phyloP scores from a whole-genome alignment of 352 stramenopile genomes.

The Globisporangium recalcitrans region DNA sequence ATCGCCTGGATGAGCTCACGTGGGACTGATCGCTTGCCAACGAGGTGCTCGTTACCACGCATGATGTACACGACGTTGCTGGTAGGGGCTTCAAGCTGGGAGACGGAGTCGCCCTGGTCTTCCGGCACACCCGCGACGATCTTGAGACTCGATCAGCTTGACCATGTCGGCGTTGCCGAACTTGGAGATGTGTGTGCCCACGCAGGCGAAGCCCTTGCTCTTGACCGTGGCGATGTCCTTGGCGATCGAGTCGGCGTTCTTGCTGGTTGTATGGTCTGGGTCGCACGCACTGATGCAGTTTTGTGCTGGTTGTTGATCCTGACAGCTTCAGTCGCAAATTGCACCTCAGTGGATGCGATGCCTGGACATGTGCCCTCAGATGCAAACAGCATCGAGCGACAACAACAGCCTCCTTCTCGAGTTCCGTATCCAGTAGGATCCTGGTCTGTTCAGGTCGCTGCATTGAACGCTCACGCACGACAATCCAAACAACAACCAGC shows the following conservation, averaged over 20 bases:
- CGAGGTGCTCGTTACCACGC: constrained; percentile 69
- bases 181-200: constrained; percentile 66
- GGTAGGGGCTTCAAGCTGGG: constrained; percentile 34
- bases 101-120: constrained; percentile 33
- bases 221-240: constrained; percentile 49
- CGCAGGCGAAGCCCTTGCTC: constrained; percentile 43
- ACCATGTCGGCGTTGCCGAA: constrained; percentile 51
- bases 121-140: constrained; percentile 49
- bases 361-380: too few species aligned
- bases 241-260: constrained; percentile 28
- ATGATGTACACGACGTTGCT: constrained; percentile 54
- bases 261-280: constrained; percentile 43
- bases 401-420: too few species aligned
- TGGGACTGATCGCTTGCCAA: constrained; percentile 21
- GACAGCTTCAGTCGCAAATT: too few species aligned
- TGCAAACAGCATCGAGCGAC: too few species aligned
- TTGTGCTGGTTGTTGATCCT: too few species aligned
- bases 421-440: too few species aligned
- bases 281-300: too few species aligned
- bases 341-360: too few species aligned
- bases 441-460: not conserved
- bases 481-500: not conserved
- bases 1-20: constrained; percentile 46
- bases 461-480: not conserved
- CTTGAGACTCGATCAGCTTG: constrained; percentile 32